These are phyloP conservation scores for Neofusicoccum umdonicola DNA, from an alignment of 2,329 filamentous ascomycete genomes.

Conservation along the genomic window DNA sequence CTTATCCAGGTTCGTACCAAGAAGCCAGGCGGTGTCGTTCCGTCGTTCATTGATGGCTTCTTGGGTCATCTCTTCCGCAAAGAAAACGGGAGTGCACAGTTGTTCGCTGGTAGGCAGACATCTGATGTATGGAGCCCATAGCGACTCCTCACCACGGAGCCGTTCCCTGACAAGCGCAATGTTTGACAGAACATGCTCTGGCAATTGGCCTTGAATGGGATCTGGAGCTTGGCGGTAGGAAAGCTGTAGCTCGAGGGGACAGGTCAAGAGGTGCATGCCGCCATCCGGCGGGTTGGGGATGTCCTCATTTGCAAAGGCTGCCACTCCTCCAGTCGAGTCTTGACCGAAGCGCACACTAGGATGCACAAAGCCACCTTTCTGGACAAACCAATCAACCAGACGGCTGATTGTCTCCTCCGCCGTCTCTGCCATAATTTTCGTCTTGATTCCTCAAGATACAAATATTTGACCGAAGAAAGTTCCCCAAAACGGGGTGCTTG, in stretches of 20 bases:
- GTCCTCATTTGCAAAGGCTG: slow-evolving; percentile 25
- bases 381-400: slow-evolving; percentile 31
- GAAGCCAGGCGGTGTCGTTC: slow-evolving; percentile 33
- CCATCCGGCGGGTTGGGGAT: slow-evolving; percentile 19
- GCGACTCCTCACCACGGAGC: slow-evolving; percentile 24
- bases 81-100: slow-evolving; percentile 40
- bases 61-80: slow-evolving; percentile 25
- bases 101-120: slow-evolving; percentile 31
- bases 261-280: slow-evolving; percentile 18
- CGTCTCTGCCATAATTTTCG: not conserved
- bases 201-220: slow-evolving; percentile 23
- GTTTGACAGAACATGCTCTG: slow-evolving; percentile 31
- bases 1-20: slow-evolving; percentile 32
- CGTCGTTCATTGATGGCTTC: not conserved
- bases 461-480: too few species aligned
- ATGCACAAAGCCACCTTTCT: slow-evolving; percentile 32
- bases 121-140: slow-evolving; percentile 37
- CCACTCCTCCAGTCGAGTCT: slow-evolving; percentile 31
- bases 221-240: slow-evolving; percentile 7
- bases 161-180: slow-evolving; percentile 6
- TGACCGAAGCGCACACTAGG: slow-evolving; percentile 30
- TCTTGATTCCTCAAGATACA: not conserved
- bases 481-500: not conserved
- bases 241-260: slow-evolving; percentile 9
- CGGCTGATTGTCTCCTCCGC: not conserved